phyloP scores from a whole-genome alignment of 2,329 filamentous ascomycete species.

The Ascocoryne sarcoides region DNA sequence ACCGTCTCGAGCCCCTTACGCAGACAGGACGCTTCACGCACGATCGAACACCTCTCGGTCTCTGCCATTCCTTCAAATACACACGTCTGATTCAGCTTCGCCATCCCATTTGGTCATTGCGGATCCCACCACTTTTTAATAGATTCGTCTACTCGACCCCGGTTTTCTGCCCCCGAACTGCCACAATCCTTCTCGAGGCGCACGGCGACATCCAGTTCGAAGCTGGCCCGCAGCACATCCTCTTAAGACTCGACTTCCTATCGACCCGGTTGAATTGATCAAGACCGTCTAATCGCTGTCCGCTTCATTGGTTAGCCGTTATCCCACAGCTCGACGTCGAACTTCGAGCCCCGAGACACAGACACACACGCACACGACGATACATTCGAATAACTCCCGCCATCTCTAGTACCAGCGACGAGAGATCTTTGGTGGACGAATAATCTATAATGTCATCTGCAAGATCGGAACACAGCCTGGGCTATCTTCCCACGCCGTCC shows the following conservation, averaged over 20 bases:
- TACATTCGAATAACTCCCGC: constrained; percentile 20
- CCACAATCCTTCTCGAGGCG: background rate
- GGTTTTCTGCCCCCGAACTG: background rate
- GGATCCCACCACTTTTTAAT: background rate
- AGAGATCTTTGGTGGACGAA: constrained; percentile 23
- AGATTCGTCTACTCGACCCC: background rate
- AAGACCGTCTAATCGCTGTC: too few species aligned
- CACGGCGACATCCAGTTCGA: too few species aligned
- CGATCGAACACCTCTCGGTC: background rate
- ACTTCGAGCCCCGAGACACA: too few species aligned
- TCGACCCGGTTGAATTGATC: too few species aligned
- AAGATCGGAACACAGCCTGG: constrained; percentile 78
- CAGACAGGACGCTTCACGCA: background rate
- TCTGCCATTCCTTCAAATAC: background rate
- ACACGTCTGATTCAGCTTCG: background rate
- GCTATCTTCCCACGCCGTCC: constrained; percentile 53
- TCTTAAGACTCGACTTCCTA: too few species aligned
- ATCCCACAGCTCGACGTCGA: too few species aligned
- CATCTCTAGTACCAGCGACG: constrained; percentile 24
- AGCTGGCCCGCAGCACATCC: too few species aligned
- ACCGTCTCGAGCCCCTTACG: background rate
- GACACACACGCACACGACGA: constrained; percentile 14
- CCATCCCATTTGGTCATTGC: background rate
- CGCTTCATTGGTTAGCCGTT: too few species aligned
- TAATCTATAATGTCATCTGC: constrained; percentile 90